Percentiles rank a stretch among this genome's conserved stretches.
Evolutionary conservation across 768 basidiomycete genomes (phyloP).

Genomic region (Serendipita vermifera): DNA sequence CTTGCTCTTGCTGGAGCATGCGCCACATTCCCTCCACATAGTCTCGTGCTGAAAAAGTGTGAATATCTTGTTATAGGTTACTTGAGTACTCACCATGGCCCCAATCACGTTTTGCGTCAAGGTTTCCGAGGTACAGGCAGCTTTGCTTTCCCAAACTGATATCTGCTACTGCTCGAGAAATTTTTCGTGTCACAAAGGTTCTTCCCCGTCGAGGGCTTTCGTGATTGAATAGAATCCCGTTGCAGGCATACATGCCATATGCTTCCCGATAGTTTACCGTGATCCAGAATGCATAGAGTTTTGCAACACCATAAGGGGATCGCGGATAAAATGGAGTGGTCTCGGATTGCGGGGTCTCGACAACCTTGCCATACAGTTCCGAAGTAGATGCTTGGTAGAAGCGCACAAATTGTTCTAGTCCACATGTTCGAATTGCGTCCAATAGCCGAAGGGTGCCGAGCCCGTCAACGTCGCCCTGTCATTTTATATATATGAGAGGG

Average conservation of each 20-base stretch:
- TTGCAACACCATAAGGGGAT: constrained; percentile 90
- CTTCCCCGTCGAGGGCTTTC: constrained; percentile 90
- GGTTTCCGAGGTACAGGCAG: constrained; percentile 85
- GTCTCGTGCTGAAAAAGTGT: constrained; percentile 44
- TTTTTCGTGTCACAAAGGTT: constrained; percentile 95
- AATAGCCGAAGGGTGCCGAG: constrained; percentile 90
- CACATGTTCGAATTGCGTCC: constrained; percentile 91
- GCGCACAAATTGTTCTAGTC: constrained; percentile 79
- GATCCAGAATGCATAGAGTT: constrained; percentile 87
- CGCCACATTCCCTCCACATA: constrained; percentile 98
- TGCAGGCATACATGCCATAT: constrained; percentile 93
- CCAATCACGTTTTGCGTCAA: constrained; percentile 95
- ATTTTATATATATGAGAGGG: neutral
- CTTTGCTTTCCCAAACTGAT: constrained; percentile 79
- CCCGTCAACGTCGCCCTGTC: constrained; percentile 77
- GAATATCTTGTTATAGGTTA: neutral
- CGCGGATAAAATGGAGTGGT: constrained; percentile 98
- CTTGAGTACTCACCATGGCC: constrained; percentile 59
- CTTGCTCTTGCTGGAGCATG: constrained; percentile 74
- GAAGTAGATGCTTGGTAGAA: constrained; percentile 99
- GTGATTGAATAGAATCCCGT: constrained; percentile 96
- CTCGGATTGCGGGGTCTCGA: constrained; percentile 90
- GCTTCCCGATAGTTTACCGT: constrained; percentile 87
- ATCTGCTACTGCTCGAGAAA: constrained; percentile 83
- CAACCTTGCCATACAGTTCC: constrained; percentile 93